Evolutionary conservation across 306 rosid species (phyloP).

Genomic region (Medicago arabica): DNA sequence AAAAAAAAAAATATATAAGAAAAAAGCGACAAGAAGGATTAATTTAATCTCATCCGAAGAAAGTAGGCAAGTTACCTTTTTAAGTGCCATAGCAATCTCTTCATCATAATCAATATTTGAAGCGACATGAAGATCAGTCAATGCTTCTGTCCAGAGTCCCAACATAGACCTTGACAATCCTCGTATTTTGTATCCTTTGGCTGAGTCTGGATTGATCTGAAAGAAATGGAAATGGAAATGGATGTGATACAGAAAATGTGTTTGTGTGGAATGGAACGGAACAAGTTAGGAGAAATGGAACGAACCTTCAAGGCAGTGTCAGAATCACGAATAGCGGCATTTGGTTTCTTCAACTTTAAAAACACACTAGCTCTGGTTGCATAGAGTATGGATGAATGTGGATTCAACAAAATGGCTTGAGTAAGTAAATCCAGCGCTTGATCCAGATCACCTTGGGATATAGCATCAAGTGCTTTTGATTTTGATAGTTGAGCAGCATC

Average conservation of each 20-base stretch:
- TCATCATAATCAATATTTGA: conserved; percentile 80
- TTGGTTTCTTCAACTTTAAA: conserved; percentile 76
- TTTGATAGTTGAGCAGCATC: conserved; percentile 73
- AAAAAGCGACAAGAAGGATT: not conserved
- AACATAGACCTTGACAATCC: conserved; percentile 83
- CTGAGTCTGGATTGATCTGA: conserved; percentile 86
- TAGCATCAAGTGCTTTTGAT: conserved; percentile 63
- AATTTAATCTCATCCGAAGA: not conserved
- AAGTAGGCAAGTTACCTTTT: conserved; percentile 54
- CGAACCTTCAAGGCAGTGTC: conserved; percentile 75
- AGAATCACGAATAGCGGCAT: conserved; percentile 86
- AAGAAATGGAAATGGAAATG: conserved; percentile 40
- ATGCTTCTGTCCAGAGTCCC: conserved; percentile 82
- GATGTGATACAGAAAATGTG: conserved; percentile 7
- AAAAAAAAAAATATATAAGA: too few species aligned
- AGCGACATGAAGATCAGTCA: conserved; percentile 73
- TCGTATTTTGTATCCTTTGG: conserved; percentile 80
- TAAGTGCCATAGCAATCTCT: conserved; percentile 70
- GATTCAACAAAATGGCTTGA: conserved; percentile 77
- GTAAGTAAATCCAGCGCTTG: conserved; percentile 80
- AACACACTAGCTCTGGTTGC: conserved; percentile 78
- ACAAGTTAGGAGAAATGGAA: conserved; percentile 25
- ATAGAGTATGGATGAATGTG: conserved; percentile 78
- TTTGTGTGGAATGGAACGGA: conserved; percentile 7
- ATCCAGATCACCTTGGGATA: conserved; percentile 65